Evolutionary conservation across 495 filamentous ascomycete species (phyloP).

Genomic region (Penicillium goetzii): DNA sequence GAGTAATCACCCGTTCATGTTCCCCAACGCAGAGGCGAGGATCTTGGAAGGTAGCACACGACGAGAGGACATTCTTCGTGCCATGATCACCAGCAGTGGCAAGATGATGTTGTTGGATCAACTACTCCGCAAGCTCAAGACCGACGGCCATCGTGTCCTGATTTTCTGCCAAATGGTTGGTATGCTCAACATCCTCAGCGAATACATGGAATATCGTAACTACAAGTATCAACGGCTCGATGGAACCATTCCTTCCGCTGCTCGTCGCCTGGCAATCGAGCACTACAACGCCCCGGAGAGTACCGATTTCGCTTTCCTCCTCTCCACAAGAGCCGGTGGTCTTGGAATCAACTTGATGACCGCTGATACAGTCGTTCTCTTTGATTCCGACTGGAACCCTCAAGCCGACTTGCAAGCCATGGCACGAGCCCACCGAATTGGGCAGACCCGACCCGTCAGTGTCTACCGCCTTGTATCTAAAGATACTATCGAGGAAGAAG

Average conservation of each 20-base stretch:
- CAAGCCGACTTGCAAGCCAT: slow-evolving; percentile 98
- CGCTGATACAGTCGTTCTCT: slow-evolving; percentile 95
- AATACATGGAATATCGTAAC: slow-evolving; percentile 87
- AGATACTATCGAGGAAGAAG: slow-evolving; percentile 97
- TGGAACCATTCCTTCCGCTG: slow-evolving; percentile 84
- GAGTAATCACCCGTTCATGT: slow-evolving; percentile 98
- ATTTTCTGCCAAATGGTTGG: slow-evolving; percentile 99
- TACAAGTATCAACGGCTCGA: slow-evolving; percentile 94
- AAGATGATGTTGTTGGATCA: slow-evolving; percentile 99
- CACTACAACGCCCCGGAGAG: slow-evolving; percentile 96
- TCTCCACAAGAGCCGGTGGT: slow-evolving; percentile 94
- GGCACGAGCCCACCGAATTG: slow-evolving; percentile 96
- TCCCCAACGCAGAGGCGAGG: slow-evolving; percentile 86
- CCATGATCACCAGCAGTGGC: slow-evolving; percentile 91
- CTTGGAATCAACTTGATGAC: slow-evolving; percentile 99
- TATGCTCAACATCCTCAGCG: slow-evolving; percentile 93
- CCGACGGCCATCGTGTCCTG: slow-evolving; percentile 89
- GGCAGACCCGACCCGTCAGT: slow-evolving; percentile 92
- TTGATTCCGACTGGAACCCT: slow-evolving; percentile 99
- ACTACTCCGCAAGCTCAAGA: slow-evolving; percentile 85
- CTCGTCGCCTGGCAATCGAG: slow-evolving; percentile 89
- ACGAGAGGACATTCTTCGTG: slow-evolving; percentile 86
- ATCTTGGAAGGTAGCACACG: slow-evolving; percentile 74
- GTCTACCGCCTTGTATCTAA: slow-evolving; percentile 96
- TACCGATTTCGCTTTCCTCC: slow-evolving; percentile 91